These are phyloP conservation scores for Trichophyton equinum DNA, from an alignment of 2,329 filamentous ascomycete genomes.

Conservation along the genomic window DNA sequence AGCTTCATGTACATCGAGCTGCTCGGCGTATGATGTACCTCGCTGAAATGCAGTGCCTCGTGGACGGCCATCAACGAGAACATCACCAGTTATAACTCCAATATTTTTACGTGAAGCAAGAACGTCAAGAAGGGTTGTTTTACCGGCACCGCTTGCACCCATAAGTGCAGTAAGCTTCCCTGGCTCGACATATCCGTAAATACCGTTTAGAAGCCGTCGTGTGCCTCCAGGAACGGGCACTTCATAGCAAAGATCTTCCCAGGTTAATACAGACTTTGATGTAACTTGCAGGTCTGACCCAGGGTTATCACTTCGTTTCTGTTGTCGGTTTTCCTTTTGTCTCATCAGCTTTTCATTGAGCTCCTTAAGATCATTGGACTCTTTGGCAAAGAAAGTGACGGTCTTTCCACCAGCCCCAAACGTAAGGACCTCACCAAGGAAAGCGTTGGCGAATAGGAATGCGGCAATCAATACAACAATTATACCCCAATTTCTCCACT, in stretches of 20 bases:
- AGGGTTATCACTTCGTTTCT: slow-evolving; percentile 24
- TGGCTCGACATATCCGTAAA: slow-evolving; percentile 88
- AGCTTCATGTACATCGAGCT: slow-evolving; percentile 77
- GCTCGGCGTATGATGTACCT: slow-evolving; percentile 65
- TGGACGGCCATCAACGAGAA: slow-evolving; percentile 62
- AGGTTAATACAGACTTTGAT: slow-evolving; percentile 59
- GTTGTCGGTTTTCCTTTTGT: slow-evolving; percentile 28
- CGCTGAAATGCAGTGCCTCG: slow-evolving; percentile 68
- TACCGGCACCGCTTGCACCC: slow-evolving; percentile 81
- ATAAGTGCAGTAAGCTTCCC: slow-evolving; percentile 85
- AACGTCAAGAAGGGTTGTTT: slow-evolving; percentile 79
- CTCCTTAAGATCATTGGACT: slow-evolving; percentile 24
- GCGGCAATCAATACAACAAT: slow-evolving; percentile 55
- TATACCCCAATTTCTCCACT: slow-evolving; percentile 61
- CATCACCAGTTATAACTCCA: slow-evolving; percentile 77
- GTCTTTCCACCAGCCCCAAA: slow-evolving; percentile 32
- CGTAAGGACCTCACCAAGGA: slow-evolving; percentile 28
- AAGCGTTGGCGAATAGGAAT: slow-evolving; percentile 34
- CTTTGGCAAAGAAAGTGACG: slow-evolving; percentile 30
- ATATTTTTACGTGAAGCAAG: slow-evolving; percentile 75
- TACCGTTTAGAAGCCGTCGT: slow-evolving; percentile 69
- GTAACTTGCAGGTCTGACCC: slow-evolving; percentile 33
- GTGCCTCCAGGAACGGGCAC: slow-evolving; percentile 66
- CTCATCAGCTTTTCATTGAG: slow-evolving; percentile 28
- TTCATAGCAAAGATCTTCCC: slow-evolving; percentile 72